Evolutionary conservation across 2,329 filamentous ascomycete species (phyloP).

Genomic region (Aureobasidium sp.): DNA sequence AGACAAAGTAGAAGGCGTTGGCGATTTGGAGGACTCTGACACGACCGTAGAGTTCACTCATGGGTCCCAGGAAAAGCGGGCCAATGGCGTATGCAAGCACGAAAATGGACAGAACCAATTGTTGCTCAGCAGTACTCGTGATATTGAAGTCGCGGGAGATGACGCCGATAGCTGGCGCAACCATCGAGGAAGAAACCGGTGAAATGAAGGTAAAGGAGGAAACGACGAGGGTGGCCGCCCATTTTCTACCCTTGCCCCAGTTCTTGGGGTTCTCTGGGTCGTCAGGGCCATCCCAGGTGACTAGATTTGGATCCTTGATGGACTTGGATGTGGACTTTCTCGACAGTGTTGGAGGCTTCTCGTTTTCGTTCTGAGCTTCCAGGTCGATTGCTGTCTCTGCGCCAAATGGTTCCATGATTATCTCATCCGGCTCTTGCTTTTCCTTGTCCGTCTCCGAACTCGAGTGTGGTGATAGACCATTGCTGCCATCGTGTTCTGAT

Average conservation of each 20-base stretch:
- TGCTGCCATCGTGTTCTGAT: background rate
- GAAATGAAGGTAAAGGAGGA: slow-evolving; percentile 32
- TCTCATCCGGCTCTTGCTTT: slow-evolving; percentile 14
- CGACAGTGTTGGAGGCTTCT: slow-evolving; percentile 7
- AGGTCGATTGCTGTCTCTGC: slow-evolving; percentile 1
- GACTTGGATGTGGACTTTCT: slow-evolving; percentile 19
- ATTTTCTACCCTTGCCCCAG: slow-evolving; percentile 35
- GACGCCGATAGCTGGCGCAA: slow-evolving; percentile 26
- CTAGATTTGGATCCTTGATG: slow-evolving; percentile 25
- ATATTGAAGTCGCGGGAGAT: slow-evolving; percentile 23
- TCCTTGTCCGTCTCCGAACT: slow-evolving; percentile 13
- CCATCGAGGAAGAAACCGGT: slow-evolving; percentile 31
- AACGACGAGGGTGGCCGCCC: slow-evolving; percentile 36
- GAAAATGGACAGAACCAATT: slow-evolving; percentile 28
- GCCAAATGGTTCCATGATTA: slow-evolving; percentile 3
- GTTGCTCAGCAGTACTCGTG: slow-evolving; percentile 16
- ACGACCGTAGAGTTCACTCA: slow-evolving; percentile 30
- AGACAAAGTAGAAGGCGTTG: slow-evolving; percentile 30
- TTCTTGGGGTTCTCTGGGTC: slow-evolving; percentile 41
- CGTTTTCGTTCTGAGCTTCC: background rate
- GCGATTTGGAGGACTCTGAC: slow-evolving; percentile 27
- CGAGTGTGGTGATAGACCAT: slow-evolving; percentile 1
- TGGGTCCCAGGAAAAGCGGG: slow-evolving; percentile 28
- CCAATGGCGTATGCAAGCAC: slow-evolving; percentile 30
- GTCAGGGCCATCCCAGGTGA: slow-evolving; percentile 38